Conservation (phyloP, 805 yeast species). For the Deakozyma indianensis region DNA sequence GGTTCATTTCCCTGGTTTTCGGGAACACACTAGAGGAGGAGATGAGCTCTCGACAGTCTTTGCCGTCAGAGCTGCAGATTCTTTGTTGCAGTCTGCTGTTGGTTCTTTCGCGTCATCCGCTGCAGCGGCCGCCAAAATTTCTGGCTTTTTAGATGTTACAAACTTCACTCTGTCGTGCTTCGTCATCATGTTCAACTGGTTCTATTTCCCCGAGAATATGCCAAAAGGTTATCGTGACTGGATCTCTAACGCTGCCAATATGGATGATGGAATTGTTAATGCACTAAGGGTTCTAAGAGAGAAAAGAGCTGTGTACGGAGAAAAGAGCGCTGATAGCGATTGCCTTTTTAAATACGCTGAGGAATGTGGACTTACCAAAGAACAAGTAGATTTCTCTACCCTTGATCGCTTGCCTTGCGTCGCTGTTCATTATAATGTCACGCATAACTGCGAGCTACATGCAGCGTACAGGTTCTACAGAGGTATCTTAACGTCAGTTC, state of each 20-base stretch:
- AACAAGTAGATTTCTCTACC: constrained; percentile 17
- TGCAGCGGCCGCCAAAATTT: neutral
- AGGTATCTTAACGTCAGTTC: constrained; percentile 28
- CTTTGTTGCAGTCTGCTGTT: neutral
- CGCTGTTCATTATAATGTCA: constrained; percentile 27
- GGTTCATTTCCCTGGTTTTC: neutral
- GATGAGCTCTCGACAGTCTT: neutral
- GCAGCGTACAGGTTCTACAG: constrained; percentile 31
- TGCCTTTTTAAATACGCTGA: constrained; percentile 21
- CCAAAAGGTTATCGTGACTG: constrained; percentile 32
- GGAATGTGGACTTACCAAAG: constrained; percentile 23
- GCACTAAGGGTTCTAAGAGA: constrained; percentile 22
- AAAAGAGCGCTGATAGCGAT: constrained; percentile 17
- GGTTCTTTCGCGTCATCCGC: neutral
- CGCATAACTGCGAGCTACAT: constrained; percentile 30
- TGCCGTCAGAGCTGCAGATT: neutral
- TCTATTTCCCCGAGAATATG: constrained; percentile 23
- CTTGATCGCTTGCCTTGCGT: constrained; percentile 26
- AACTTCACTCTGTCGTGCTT: constrained; percentile 10
- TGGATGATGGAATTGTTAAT: constrained; percentile 27
- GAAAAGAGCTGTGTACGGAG: constrained; percentile 25
- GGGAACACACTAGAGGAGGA: neutral
- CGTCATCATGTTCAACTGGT: constrained; percentile 20
- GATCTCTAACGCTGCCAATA: constrained; percentile 35
- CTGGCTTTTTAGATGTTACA: neutral